A percentile compares a stretch with the other conserved stretches of the same genome.
Conservation (phyloP, 352 stramenopile genomes). For the Phytophthora ramorum region DNA sequence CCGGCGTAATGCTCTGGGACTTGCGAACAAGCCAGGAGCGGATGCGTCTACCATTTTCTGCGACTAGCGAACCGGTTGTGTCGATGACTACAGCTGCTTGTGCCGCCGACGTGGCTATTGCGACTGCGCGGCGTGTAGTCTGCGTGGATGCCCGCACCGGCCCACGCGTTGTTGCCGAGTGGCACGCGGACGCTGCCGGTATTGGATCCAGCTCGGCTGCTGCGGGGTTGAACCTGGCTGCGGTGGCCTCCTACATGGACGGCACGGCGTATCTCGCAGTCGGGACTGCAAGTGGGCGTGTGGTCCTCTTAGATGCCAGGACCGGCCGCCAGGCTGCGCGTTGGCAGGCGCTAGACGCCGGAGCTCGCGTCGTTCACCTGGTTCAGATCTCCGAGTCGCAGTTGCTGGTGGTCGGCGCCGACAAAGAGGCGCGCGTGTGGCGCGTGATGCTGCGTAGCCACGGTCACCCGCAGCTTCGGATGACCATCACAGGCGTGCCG, state of each 20-base stretch:
- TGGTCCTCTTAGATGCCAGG: constrained; percentile 62
- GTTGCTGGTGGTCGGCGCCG: constrained; percentile 64
- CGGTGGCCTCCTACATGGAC: constrained; percentile 46
- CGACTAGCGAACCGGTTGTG: constrained; percentile 47
- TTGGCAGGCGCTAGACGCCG: constrained; percentile 67
- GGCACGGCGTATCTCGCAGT: constrained; percentile 41
- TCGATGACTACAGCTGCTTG: constrained; percentile 35
- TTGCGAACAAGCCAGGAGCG: constrained; percentile 66
- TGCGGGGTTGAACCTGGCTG: constrained; percentile 37
- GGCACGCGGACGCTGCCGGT: constrained; percentile 55
- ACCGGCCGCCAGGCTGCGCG: constrained; percentile 51
- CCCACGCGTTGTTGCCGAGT: constrained; percentile 66
- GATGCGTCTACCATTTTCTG: constrained; percentile 61
- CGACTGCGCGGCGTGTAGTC: constrained; percentile 51
- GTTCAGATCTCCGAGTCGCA: constrained; percentile 62
- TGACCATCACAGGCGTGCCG: constrained; percentile 63
- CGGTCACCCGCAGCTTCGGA: constrained; percentile 40
- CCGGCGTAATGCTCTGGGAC: constrained; percentile 72
- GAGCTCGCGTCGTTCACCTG: constrained; percentile 53
- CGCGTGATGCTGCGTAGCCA: constrained; percentile 45
- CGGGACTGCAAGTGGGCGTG: constrained; percentile 46
- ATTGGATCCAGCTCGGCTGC: constrained; percentile 26
- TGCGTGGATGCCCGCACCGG: constrained; percentile 56
- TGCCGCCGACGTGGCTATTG: constrained; percentile 59
- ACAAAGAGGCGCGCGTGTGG: constrained; percentile 78